phyloP scores from a whole-genome alignment of 1,284 basidiomycete species.

The Ustilago sp. region DNA sequence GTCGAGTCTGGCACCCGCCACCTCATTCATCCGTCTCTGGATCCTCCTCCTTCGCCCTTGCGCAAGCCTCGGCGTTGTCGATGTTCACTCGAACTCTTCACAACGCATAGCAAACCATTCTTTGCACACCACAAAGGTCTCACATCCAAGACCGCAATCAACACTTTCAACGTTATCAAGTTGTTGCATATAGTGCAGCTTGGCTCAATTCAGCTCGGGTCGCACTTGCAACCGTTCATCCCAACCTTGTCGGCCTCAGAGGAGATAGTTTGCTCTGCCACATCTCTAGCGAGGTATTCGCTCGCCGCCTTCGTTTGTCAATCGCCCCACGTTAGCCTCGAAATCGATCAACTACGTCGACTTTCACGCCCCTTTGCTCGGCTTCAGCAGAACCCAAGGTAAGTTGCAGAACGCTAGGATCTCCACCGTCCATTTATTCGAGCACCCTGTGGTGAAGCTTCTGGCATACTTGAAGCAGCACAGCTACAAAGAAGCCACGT shows the following conservation, averaged over 20 bases:
- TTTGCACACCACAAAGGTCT: conserved; percentile 25
- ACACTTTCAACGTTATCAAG: too few species aligned
- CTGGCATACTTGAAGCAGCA: neutral
- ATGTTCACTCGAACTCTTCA: neutral
- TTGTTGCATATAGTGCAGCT: neutral
- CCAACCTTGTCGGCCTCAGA: neutral
- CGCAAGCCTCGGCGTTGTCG: conserved; percentile 5
- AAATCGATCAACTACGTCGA: neutral
- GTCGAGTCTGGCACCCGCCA: neutral
- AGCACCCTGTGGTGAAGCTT: neutral
- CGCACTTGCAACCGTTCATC: neutral
- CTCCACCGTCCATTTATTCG: neutral
- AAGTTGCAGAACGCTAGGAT: neutral
- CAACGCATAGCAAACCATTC: conserved; percentile 31
- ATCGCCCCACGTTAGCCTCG: neutral
- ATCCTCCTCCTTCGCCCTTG: neutral
- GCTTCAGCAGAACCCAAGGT: neutral
- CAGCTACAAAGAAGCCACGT: neutral
- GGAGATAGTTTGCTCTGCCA: neutral
- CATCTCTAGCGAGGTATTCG: neutral
- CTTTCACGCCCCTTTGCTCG: neutral
- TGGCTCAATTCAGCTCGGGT: neutral
- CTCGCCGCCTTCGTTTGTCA: neutral
- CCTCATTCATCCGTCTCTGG: neutral
- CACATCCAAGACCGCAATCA: neutral